These are phyloP conservation scores for Coemansia sp. DNA, from an alignment of 192 early-diverging fungal species.

Conservation along the genomic window DNA sequence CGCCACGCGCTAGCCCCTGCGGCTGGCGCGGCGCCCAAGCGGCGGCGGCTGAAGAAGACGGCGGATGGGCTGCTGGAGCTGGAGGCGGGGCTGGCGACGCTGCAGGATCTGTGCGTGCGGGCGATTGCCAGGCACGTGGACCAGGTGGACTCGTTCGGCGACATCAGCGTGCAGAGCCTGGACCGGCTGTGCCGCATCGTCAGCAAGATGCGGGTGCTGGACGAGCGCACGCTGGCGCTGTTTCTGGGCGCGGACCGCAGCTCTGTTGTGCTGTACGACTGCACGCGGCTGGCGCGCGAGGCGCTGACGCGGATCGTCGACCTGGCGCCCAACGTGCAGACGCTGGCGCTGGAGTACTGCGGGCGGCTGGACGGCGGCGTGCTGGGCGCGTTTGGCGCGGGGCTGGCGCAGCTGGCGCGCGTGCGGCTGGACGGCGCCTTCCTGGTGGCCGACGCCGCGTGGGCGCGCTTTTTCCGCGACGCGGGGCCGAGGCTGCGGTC, in stretches of 20 bases:
- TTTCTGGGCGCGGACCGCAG: constrained; percentile 68
- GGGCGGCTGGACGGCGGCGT: constrained; percentile 65
- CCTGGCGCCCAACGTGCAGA: constrained; percentile 64
- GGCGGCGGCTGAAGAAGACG: constrained; percentile 30
- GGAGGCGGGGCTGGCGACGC: constrained; percentile 58
- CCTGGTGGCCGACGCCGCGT: constrained; percentile 64
- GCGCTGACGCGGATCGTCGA: constrained; percentile 64
- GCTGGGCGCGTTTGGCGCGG: constrained; percentile 45
- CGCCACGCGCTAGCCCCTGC: background rate
- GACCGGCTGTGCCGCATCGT: constrained; percentile 79
- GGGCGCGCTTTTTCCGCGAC: constrained; percentile 61
- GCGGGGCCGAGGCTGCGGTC: constrained; percentile 58
- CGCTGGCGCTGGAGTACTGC: constrained; percentile 72
- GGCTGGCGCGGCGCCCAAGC: background rate
- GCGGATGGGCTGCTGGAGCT: constrained; percentile 57
- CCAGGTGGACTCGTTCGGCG: constrained; percentile 84
- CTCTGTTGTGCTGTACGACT: constrained; percentile 75
- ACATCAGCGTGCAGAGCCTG: constrained; percentile 70
- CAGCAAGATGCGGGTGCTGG: constrained; percentile 71
- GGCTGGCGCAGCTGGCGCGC: constrained; percentile 54
- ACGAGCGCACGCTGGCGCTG: constrained; percentile 63
- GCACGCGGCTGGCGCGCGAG: constrained; percentile 64
- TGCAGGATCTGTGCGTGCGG: constrained; percentile 71
- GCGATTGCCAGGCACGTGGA: constrained; percentile 78
- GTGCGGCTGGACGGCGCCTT: constrained; percentile 74